These are phyloP conservation scores for Diaporthe amygdali DNA, from an alignment of 2,329 filamentous ascomycete genomes.

Conservation along the genomic window DNA sequence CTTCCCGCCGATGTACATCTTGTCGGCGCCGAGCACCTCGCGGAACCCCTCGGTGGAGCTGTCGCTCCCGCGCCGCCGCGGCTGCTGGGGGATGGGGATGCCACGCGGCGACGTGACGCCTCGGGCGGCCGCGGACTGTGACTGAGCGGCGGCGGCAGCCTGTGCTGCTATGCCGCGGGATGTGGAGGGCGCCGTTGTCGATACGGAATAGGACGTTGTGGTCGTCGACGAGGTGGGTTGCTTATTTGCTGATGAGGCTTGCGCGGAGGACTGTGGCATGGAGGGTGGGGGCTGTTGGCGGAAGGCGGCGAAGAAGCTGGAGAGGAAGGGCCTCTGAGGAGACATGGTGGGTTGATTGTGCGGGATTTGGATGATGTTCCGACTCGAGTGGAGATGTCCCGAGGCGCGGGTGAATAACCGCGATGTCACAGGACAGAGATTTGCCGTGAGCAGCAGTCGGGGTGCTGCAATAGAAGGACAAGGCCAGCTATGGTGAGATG, in stretches of 20 bases:
- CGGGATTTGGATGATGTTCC: not conserved
- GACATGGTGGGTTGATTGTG: slow-evolving; percentile 43
- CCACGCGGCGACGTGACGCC: slow-evolving; percentile 22
- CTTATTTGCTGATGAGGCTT: slow-evolving; percentile 42
- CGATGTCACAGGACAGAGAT: not conserved
- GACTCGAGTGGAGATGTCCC: not conserved
- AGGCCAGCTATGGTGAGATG: not conserved
- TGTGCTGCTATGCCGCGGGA: slow-evolving; percentile 35
- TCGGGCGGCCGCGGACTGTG: slow-evolving; percentile 18
- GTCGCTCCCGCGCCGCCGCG: slow-evolving; percentile 70
- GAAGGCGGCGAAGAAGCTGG: slow-evolving; percentile 61
- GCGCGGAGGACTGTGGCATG: slow-evolving; percentile 26
- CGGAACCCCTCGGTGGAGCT: slow-evolving; percentile 78
- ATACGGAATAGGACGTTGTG: slow-evolving; percentile 31
- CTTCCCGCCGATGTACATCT: slow-evolving; percentile 82
- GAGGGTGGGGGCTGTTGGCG: slow-evolving; percentile 49
- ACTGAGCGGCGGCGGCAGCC: slow-evolving; percentile 35
- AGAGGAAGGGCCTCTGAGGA: slow-evolving; percentile 61
- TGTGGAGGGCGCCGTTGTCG: slow-evolving; percentile 30
- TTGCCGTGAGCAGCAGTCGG: not conserved
- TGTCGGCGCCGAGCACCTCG: slow-evolving; percentile 74
- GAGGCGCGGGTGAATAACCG: not conserved
- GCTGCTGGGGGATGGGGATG: slow-evolving; percentile 46
- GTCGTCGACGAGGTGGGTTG: slow-evolving; percentile 35
- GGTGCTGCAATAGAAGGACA: not conserved